These are phyloP conservation scores for Podila epigama DNA, from an alignment of 192 early-diverging fungal genomes.

Conservation along the genomic window DNA sequence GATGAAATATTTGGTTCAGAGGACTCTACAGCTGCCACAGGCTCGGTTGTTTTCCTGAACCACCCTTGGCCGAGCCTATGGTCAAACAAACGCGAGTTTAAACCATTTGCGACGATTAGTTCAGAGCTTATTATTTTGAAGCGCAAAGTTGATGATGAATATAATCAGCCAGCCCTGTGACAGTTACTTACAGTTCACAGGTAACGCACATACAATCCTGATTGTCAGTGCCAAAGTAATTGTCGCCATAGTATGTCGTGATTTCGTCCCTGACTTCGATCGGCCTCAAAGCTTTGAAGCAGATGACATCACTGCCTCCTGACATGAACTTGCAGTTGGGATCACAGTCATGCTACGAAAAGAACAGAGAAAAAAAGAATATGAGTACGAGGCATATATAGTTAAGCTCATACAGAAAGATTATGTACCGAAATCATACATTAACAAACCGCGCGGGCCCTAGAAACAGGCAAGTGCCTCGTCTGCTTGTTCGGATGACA, in stretches of 20 bases:
- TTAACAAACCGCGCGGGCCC: constrained; percentile 73
- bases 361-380: constrained; percentile 12
- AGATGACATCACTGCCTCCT: constrained; percentile 55
- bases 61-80: not conserved
- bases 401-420: not conserved
- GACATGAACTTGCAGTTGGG: constrained; percentile 62
- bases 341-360: constrained; percentile 65
- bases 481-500: constrained; percentile 54
- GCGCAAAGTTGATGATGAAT: not conserved
- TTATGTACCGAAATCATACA: constrained; percentile 35
- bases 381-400: too few species aligned
- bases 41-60: not conserved
- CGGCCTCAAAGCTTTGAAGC: constrained; percentile 58
- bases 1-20: not conserved
- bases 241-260: constrained; percentile 63
- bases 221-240: constrained; percentile 69
- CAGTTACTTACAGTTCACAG: constrained; percentile 59
- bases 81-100: too few species aligned
- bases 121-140: not conserved
- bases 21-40: not conserved
- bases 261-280: constrained; percentile 66
- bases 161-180: too few species aligned
- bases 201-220: constrained; percentile 67
- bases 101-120: not conserved
- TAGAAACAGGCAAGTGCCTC: constrained; percentile 61